A percentile compares a stretch with the other conserved stretches of the same genome.
Conservation (phyloP, 352 stramenopile species). For the Globisporangium splendens region DNA sequence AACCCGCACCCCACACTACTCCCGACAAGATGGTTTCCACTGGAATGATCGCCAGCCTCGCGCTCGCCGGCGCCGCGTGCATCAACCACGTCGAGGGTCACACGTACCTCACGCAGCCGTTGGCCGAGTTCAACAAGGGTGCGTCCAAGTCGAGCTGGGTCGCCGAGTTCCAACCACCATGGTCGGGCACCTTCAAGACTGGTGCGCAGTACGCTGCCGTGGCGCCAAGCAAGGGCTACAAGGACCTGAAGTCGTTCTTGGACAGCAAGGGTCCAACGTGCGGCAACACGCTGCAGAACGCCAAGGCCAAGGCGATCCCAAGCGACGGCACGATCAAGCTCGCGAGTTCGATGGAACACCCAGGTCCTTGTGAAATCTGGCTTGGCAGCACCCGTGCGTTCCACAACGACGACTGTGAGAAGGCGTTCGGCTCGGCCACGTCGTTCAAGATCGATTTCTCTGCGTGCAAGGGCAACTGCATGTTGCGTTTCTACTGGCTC, state of each 20-base stretch:
- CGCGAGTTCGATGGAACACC: slow-evolving; percentile 20
- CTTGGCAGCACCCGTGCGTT: slow-evolving; percentile 37
- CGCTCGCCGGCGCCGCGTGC: too few relatives aligned
- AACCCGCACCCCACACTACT: too few relatives aligned
- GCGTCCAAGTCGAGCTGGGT: too few relatives aligned
- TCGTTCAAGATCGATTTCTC: slow-evolving; percentile 29
- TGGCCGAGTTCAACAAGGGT: too few relatives aligned
- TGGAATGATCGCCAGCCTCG: too few relatives aligned
- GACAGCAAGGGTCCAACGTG: slow-evolving; percentile 15
- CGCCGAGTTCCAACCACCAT: too few relatives aligned
- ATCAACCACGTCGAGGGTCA: too few relatives aligned
- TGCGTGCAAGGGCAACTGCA: slow-evolving; percentile 31
- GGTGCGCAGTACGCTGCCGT: too few relatives aligned
- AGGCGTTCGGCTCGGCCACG: slow-evolving; percentile 20
- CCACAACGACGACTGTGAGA: slow-evolving; percentile 34
- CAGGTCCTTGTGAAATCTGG: slow-evolving; percentile 42
- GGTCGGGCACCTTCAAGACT: too few relatives aligned
- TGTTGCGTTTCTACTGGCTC: slow-evolving; percentile 46
- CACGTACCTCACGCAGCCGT: too few relatives aligned
- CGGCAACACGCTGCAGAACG: slow-evolving; percentile 28
- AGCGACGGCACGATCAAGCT: slow-evolving; percentile 25
- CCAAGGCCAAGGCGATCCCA: slow-evolving; percentile 26
- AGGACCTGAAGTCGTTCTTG: slow-evolving; percentile 3
- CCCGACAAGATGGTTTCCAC: too few relatives aligned
- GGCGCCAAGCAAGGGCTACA: slow-evolving; percentile 1